Percentiles rank a stretch among this genome's conserved stretches.
Conservation (phyloP, 306 rosid genomes). For the Vigna trinervia region DNA sequence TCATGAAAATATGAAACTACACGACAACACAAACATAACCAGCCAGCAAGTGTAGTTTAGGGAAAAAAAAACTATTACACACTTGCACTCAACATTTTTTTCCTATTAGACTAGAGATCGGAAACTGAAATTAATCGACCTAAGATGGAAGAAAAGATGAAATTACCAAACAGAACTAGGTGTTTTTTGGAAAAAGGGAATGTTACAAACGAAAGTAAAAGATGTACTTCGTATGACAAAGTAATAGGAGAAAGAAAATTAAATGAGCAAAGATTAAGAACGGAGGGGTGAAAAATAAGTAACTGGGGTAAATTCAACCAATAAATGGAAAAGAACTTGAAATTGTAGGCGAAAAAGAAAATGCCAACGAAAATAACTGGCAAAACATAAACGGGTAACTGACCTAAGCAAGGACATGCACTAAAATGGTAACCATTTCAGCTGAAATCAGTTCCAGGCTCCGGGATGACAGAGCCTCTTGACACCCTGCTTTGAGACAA, state of each 20-base stretch:
- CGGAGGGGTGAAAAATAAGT: conserved; percentile 44
- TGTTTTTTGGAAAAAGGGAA: conserved; percentile 41
- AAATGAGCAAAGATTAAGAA: conserved; percentile 38
- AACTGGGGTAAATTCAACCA: conserved; percentile 58
- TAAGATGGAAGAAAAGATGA: conserved; percentile 30
- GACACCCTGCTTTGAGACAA: conserved; percentile 99
- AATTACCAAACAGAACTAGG: conserved; percentile 11
- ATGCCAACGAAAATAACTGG: conserved; percentile 71
- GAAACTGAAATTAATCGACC: conserved; percentile 43
- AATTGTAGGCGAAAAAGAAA: conserved; percentile 66
- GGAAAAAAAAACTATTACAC: conserved; percentile 32
- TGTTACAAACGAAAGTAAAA: conserved; percentile 29
- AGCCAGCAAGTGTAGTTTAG: conserved; percentile 41
- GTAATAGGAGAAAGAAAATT: conserved; percentile 40
- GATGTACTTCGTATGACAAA: conserved; percentile 33
- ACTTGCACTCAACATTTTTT: conserved; percentile 11
- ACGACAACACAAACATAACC: conserved; percentile 7
- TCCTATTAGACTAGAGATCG: conserved; percentile 32
- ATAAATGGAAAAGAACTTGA: conserved; percentile 51
- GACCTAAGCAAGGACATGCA: conserved; percentile 92
- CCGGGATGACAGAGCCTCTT: conserved; percentile 95
- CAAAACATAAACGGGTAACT: conserved; percentile 75
- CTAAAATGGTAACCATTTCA: conserved; percentile 94
- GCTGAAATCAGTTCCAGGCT: conserved; percentile 97
- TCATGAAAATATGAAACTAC: neutral